Percentiles rank a stretch among this genome's conserved stretches.
phyloP scores from a whole-genome alignment of 495 filamentous ascomycete species.

The Parachaetomium inaequale region DNA sequence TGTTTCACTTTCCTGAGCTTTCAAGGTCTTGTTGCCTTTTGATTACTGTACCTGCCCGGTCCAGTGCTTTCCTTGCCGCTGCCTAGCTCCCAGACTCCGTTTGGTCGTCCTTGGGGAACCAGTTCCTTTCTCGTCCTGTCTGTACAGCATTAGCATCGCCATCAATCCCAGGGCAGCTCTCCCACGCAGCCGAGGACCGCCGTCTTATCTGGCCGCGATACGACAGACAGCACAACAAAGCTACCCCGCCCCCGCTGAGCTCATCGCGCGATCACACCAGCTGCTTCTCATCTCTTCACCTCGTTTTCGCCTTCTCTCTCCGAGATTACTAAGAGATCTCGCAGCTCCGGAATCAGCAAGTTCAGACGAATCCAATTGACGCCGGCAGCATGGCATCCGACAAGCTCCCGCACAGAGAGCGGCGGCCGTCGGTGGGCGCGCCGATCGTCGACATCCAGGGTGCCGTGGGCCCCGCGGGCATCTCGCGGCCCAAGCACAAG shows the following conservation, averaged over 20 bases:
- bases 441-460: constrained; percentile 80
- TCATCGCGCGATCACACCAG: constrained; percentile 5
- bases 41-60: too few species aligned
- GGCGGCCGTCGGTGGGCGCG: constrained; percentile 73
- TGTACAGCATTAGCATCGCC: too few species aligned
- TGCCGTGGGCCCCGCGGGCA: constrained; percentile 66
- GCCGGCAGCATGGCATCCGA: constrained; percentile 35
- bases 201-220: too few species aligned
- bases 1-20: too few species aligned
- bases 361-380: background rate
- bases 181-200: too few species aligned
- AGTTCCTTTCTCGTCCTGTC: too few species aligned
- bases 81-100: too few species aligned
- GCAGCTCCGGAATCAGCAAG: background rate
- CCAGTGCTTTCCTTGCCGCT: too few species aligned
- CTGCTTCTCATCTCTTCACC: background rate
- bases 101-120: too few species aligned
- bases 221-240: too few species aligned
- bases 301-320: background rate
- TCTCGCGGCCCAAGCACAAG: constrained; percentile 88
- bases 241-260: constrained; percentile 11
- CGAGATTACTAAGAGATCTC: background rate
- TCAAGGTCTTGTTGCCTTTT: too few species aligned
- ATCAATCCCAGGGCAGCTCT: too few species aligned
- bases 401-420: constrained; percentile 40